Evolutionary conservation across 2,329 filamentous ascomycete species (phyloP).

Genomic region (Fusarium verticillioides): DNA sequence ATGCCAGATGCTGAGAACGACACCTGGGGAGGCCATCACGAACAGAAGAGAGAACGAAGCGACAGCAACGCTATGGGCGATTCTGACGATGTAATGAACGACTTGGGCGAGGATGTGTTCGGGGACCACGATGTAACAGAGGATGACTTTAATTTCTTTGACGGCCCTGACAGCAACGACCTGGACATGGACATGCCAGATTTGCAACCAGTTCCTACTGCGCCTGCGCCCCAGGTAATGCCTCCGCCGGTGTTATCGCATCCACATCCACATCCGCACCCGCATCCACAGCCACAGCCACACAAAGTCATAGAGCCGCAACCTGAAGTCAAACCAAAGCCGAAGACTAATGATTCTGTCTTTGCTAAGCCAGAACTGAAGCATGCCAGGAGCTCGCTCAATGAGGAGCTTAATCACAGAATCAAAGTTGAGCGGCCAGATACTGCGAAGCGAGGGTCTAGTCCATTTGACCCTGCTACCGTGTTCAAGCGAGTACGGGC

Average conservation of each 20-base stretch:
- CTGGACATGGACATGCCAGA: constrained; percentile 50
- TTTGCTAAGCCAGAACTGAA: constrained; percentile 71
- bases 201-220: constrained; percentile 22
- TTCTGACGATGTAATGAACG: constrained; percentile 72
- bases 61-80: constrained; percentile 58
- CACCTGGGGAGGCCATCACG: constrained; percentile 51
- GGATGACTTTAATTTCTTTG: constrained; percentile 86
- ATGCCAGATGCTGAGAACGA: constrained; percentile 42
- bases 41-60: constrained; percentile 58
- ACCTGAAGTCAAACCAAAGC: constrained; percentile 26
- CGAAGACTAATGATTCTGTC: constrained; percentile 47
- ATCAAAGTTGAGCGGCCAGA: constrained; percentile 47
- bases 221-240: constrained; percentile 16
- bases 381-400: constrained; percentile 66
- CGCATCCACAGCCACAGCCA: constrained; percentile 3
- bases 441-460: constrained; percentile 62
- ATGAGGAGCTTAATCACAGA: constrained; percentile 52
- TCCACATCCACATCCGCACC: constrained; percentile 8
- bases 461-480: constrained; percentile 67
- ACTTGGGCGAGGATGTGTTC: constrained; percentile 76
- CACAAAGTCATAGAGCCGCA: constrained; percentile 21
- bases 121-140: constrained; percentile 82
- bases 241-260: constrained; percentile 17
- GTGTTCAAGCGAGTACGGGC: constrained; percentile 69
- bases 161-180: constrained; percentile 61